Evolutionary conservation across 306 rosid species (phyloP).

Genomic region (Quercus wislizeni): DNA sequence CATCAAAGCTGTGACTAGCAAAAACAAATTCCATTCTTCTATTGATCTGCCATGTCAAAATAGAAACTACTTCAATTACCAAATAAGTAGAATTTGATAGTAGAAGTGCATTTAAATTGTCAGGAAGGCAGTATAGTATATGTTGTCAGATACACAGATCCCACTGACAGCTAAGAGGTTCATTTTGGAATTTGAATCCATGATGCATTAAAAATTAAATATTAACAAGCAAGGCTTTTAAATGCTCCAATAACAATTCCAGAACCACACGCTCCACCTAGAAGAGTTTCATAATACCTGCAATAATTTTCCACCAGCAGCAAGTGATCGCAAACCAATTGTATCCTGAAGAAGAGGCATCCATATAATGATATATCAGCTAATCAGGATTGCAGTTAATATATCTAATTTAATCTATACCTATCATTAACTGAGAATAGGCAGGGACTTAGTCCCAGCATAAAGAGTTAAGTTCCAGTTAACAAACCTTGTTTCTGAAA

Average conservation of each 20-base stretch:
- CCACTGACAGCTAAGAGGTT: slow-evolving; percentile 8
- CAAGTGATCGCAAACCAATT: slow-evolving; percentile 91
- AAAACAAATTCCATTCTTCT: slow-evolving; percentile 92
- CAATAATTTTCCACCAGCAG: slow-evolving; percentile 94
- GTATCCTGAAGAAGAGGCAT: slow-evolving; percentile 62
- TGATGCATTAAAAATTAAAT: slow-evolving; percentile 2
- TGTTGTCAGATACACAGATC: not conserved
- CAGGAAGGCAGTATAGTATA: not conserved
- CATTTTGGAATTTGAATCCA: slow-evolving; percentile 5
- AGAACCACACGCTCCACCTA: not conserved
- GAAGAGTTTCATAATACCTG: slow-evolving; percentile 51
- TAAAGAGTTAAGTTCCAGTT: slow-evolving; percentile 16
- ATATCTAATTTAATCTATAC: slow-evolving; percentile 4
- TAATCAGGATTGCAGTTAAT: slow-evolving; percentile 20
- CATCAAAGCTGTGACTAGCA: slow-evolving; percentile 99
- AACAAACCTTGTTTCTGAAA: slow-evolving; percentile 82
- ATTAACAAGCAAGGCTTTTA: not conserved
- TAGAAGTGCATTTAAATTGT: slow-evolving; percentile 14
- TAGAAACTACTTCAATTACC: slow-evolving; percentile 4
- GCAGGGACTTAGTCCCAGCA: not conserved
- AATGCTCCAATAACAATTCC: not conserved
- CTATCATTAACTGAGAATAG: slow-evolving; percentile 19
- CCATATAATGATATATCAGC: slow-evolving; percentile 28
- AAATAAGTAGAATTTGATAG: slow-evolving; percentile 7
- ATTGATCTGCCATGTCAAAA: slow-evolving; percentile 66